Conservation (phyloP, 2,329 filamentous ascomycete genomes). For the Graphilbum ipis-grandicollis region DNA sequence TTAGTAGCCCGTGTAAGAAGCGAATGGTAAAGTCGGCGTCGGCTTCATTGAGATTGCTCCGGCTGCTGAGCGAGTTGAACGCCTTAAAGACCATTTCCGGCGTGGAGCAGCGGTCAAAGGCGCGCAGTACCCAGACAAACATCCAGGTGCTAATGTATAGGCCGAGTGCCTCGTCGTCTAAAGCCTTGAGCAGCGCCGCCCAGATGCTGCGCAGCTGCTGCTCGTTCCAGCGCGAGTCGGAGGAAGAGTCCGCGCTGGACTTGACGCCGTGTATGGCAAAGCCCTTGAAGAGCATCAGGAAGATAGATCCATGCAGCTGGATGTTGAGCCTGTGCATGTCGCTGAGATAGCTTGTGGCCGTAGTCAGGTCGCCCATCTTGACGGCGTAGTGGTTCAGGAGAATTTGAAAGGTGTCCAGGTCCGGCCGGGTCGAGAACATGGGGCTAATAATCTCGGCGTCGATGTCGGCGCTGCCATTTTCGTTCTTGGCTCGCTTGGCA, state of each 20-base stretch:
- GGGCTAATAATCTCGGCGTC: slow-evolving; percentile 37
- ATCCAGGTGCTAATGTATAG: slow-evolving; percentile 43
- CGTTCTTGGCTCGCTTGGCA: slow-evolving; percentile 38
- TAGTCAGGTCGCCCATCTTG: slow-evolving; percentile 51
- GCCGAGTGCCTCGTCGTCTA: slow-evolving; percentile 26
- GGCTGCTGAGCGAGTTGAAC: slow-evolving; percentile 29
- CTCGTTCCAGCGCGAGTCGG: slow-evolving; percentile 52
- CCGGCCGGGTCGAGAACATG: slow-evolving; percentile 48
- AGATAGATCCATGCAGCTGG: slow-evolving; percentile 57
- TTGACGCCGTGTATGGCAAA: slow-evolving; percentile 58
- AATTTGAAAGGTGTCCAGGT: slow-evolving; percentile 64
- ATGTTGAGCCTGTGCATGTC: slow-evolving; percentile 63
- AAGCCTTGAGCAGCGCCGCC: slow-evolving; percentile 40
- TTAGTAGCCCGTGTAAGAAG: slow-evolving; percentile 25
- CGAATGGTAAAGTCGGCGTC: slow-evolving; percentile 28
- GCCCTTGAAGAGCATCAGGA: slow-evolving; percentile 65
- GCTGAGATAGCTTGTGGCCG: slow-evolving; percentile 51
- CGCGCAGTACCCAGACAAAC: slow-evolving; percentile 40
- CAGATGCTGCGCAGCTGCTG: slow-evolving; percentile 52
- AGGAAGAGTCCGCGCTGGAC: slow-evolving; percentile 40
- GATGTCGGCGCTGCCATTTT: slow-evolving; percentile 37
- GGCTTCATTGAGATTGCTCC: slow-evolving; percentile 26
- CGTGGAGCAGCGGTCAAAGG: slow-evolving; percentile 44
- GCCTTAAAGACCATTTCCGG: slow-evolving; percentile 32
- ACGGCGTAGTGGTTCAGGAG: slow-evolving; percentile 60